A percentile compares a stretch with the other conserved stretches of the same genome.
phyloP scores from a whole-genome alignment of 305 asterid genomes.

The Solanum hybrid region DNA sequence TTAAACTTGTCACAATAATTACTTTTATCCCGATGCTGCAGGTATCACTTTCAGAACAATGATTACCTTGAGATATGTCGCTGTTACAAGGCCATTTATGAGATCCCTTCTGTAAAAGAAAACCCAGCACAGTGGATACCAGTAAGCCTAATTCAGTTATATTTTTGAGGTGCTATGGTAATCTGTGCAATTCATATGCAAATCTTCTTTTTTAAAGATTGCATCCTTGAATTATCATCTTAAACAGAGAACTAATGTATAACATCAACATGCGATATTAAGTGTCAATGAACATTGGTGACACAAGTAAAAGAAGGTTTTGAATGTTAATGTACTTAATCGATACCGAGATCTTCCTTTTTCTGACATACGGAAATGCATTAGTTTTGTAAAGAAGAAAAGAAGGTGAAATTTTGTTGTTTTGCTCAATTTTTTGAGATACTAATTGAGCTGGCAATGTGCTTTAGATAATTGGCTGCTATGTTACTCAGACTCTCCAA shows the following conservation, averaged over 20 bases:
- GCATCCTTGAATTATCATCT: background rate
- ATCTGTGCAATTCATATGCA: background rate
- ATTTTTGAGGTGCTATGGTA: background rate
- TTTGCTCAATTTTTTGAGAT: background rate
- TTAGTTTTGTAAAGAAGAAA: background rate
- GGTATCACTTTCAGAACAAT: slow-evolving; percentile 71
- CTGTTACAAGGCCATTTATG: slow-evolving; percentile 86
- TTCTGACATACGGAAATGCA: background rate
- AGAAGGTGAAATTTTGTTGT: background rate
- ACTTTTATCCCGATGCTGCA: slow-evolving; percentile 16
- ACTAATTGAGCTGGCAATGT: background rate
- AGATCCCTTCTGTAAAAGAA: slow-evolving; percentile 80
- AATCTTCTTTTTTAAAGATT: background rate
- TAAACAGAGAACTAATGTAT: background rate
- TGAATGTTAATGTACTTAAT: background rate
- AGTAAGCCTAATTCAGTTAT: slow-evolving; percentile 22
- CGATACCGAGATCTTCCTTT: background rate
- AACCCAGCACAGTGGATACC: slow-evolving; percentile 72
- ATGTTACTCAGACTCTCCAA: background rate
- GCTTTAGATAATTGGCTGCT: background rate
- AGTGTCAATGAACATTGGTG: background rate
- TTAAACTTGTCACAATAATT: background rate
- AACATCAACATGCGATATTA: background rate
- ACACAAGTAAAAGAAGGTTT: background rate
- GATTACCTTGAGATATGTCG: slow-evolving; percentile 97